A percentile compares a stretch with the other conserved stretches of the same genome.
Conservation (phyloP, 176 grass and related monocot genomes). For the Oryza glaberrima region DNA sequence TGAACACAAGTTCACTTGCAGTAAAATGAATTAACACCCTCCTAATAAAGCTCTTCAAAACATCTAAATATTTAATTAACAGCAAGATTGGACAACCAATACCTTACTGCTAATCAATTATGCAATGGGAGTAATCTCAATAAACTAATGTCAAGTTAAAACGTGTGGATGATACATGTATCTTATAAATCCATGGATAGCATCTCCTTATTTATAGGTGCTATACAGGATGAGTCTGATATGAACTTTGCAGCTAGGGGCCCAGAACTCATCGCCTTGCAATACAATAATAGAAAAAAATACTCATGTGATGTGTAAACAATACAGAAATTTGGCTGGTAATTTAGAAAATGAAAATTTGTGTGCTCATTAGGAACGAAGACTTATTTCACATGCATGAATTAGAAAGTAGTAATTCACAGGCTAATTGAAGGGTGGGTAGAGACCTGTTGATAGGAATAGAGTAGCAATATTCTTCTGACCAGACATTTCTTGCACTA, state of each 20-base stretch:
- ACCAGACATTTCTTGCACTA: conserved; percentile 15
- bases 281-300: conserved; percentile 1
- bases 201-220: not conserved
- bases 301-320: not conserved
- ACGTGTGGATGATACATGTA: not conserved
- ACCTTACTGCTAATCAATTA: not conserved
- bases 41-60: not conserved
- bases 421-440: not conserved
- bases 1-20: not conserved
- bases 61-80: not conserved
- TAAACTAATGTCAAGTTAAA: conserved; percentile 4
- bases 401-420: conserved; percentile 27
- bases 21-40: not conserved
- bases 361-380: not conserved
- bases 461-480: conserved; percentile 26
- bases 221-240: not conserved
- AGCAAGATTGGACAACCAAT: not conserved
- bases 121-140: not conserved
- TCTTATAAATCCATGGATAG: not conserved
- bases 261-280: not conserved
- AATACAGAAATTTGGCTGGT: not conserved
- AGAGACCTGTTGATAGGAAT: conserved; percentile 36
- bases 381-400: conserved; percentile 12
- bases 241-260: not conserved
- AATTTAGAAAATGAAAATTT: not conserved